A percentile compares a stretch with the other conserved stretches of the same genome.
Conservation (phyloP, 176 grass and related monocot species). For the Pontederia crassipes region DNA sequence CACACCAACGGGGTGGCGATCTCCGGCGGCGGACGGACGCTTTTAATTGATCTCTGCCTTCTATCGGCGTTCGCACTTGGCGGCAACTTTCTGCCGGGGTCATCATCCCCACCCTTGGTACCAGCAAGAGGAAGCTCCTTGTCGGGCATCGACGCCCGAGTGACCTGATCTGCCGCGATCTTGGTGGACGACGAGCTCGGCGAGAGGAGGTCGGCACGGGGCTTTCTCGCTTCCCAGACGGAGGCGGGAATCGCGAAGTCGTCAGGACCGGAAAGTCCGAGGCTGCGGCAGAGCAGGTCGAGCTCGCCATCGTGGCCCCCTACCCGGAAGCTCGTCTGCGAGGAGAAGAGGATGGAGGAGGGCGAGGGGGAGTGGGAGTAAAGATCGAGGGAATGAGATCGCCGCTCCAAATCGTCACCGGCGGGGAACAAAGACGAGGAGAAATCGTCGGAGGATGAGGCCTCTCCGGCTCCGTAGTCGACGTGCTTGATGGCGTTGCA, state of each 20-base stretch:
- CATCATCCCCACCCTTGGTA: no score
- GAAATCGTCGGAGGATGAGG: no score
- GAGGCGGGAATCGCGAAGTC: constrained; percentile 5
- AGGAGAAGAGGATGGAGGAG: no score
- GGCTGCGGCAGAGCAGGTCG: constrained; percentile 2
- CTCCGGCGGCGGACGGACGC: no score
- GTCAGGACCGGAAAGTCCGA: constrained; percentile 2
- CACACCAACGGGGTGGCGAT: no score
- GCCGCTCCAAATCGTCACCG: background rate
- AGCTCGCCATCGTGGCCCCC: constrained; percentile 3
- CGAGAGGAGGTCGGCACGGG: background rate
- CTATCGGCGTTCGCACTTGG: no score
- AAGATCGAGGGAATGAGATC: background rate
- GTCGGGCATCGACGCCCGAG: no score
- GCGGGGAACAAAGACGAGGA: background rate
- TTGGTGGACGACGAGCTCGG: no score
- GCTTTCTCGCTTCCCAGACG: constrained; percentile 2
- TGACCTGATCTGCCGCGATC: no score
- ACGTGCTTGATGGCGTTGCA: constrained; percentile 10
- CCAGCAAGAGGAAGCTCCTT: no score
- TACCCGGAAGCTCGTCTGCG: constrained; percentile 1
- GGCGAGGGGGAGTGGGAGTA: background rate
- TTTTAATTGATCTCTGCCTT: no score
- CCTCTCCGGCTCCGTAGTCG: background rate
- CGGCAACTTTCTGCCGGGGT: no score